Base-by-base conservation (phyloP, 2,329 filamentous ascomycete species). In the Monosporascus sp. region DNA sequence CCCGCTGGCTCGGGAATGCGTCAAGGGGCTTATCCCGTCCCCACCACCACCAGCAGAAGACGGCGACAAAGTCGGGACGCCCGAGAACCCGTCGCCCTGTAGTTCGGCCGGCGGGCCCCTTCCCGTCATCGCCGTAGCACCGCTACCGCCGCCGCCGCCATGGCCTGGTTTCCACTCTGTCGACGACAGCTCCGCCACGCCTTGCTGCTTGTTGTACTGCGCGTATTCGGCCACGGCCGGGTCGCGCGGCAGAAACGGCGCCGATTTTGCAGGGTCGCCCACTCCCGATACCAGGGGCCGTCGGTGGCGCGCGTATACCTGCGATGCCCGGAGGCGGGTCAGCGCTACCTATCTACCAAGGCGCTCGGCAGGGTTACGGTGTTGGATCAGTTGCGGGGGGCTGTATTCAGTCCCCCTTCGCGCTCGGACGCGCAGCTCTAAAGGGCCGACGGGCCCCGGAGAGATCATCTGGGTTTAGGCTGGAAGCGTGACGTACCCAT, bases 401-500 rank as follows among this genome's bases (percentile, higher is more conserved):
- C 38, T 31, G 28, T 31, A 14, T 31, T 31, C 9, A 14, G 5
- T n/a, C 28, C 28, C 2, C 9, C 11, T 31, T 31, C 9, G 9
- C 28, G 28, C 28, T 14, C 28, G 28, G 28, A 14, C 5, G 28
- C 9, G 28, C 28, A 14, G 28, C 9, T 31, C 9, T 31, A 5
- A 31, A 31, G 49, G n/a, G n/a, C 28, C 35, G n/a, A 35, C 3
- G 24, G 50, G 17, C 20, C 37, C 8, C 7, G n/a, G 43, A 20
- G 40, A n/a, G n/a, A 48, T 26, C 38, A 37, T 14, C 28, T 15
- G 26, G 38, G 15, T 17, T 35, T 37, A 47, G 50, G 37, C 44
- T 57, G 58, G 20, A 59, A 57, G 6, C 58, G 59, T 48, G 60
- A 60, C 43, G 56, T 68, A 67, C 45, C 57, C 59, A 66, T 38